Conservation (phyloP, 495 filamentous ascomycete species). For the Penicillium canariense region DNA sequence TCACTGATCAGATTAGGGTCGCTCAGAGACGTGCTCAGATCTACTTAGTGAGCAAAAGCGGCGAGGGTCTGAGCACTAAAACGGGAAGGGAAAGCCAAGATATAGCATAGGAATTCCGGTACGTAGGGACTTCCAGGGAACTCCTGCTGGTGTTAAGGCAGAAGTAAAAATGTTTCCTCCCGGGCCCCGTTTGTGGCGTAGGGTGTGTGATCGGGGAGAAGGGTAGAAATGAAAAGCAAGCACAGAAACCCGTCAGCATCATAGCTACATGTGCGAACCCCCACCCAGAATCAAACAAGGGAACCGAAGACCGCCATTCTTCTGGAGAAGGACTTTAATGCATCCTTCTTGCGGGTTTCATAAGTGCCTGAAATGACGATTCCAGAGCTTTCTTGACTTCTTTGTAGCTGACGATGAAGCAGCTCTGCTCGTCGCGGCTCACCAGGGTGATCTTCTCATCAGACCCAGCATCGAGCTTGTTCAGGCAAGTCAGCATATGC, state of each 20-base stretch:
- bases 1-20: not conserved
- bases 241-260: conserved; percentile 7
- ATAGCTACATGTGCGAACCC: conserved; percentile 4
- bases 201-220: not conserved
- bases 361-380: conserved; percentile 74
- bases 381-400: conserved; percentile 80
- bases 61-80: conserved; percentile 13
- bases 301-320: not conserved
- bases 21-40: conserved; percentile 8
- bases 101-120: not conserved
- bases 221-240: not conserved
- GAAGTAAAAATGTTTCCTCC: not conserved
- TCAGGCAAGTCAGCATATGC: conserved; percentile 78
- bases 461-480: conserved; percentile 86
- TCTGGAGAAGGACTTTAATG: conserved; percentile 25
- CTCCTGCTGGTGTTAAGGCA: not conserved
- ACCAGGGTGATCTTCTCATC: conserved; percentile 83
- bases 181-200: not conserved
- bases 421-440: conserved; percentile 85
- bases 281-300: not conserved
- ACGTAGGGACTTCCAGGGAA: not conserved
- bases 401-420: conserved; percentile 80
- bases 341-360: conserved; percentile 53
- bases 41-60: conserved; percentile 13
- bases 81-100: conserved; percentile 9